Base-by-base conservation (phyloP, 2,329 filamentous ascomycete species). In the Rhexocercosporidium sp. region DNA sequence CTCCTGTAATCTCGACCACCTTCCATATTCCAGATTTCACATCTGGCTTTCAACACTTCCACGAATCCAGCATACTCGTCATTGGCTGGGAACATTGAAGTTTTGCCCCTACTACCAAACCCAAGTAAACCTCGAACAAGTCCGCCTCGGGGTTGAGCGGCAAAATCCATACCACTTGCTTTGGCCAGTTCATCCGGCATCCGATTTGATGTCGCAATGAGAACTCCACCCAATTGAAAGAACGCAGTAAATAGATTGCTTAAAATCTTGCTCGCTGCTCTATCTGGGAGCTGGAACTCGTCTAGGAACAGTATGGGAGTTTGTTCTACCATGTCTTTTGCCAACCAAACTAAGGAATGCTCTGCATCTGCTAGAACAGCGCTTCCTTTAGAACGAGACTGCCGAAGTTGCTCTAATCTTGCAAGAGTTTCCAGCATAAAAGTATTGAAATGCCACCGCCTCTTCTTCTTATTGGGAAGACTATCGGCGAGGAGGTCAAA, bases 11-110 rank as follows among this genome's bases (percentile, higher is more conserved):
- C 92, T 64, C 82, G 87, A 1, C 85, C 85, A 1, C 91, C 89
- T 71, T 93, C 90, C 86, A 95, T 94, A 76, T 94, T 90, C 91
- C 91, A 94, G 59, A 94, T 89, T 73, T 95, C 92, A 75, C 92
- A 95, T 64, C 92, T 84, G 11, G 91, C 90, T 75, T 91, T 92
- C 41, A 95, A 77, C 0, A 95, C 88, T 51, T 94, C 90, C 11
- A 95, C 80, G 69, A 96, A 95, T 2, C 85, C 84, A 1, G 90
- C 86, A 81, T 94, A 95, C 75, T 95, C 92, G 64, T 90, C 91
- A 54, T 86, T 85, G 46, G 85, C 81, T 1, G 86, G 85, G 72
- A 85, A 88, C 62, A 69, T 70, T 31, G 65, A 66, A 25, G 69
- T 67, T 62, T 64, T 65, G 69, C 72, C 68, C 34, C 73, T 77